Conservation (phyloP, 768 basidiomycete species). For the Phanerochaete sordida region DNA sequence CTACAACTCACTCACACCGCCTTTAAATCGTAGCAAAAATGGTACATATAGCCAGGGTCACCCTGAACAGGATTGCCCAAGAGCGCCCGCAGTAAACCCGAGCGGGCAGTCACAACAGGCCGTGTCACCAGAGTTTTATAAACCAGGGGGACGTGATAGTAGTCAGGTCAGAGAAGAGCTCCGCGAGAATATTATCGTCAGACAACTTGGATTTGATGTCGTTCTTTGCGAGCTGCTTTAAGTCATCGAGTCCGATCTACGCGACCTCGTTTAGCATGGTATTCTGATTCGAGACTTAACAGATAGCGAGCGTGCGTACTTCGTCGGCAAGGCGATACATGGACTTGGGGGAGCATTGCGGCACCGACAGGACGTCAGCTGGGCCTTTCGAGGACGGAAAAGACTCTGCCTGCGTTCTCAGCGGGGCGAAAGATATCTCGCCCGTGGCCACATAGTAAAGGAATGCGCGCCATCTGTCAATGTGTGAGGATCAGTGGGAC, state of each 20-base stretch:
- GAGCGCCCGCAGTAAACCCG: too few relatives aligned
- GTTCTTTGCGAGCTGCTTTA: slow-evolving; percentile 12
- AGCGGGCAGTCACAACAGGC: too few relatives aligned
- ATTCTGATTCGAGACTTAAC: too few relatives aligned
- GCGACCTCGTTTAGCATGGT: too few relatives aligned
- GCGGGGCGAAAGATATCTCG: slow-evolving; percentile 12
- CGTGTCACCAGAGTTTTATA: too few relatives aligned
- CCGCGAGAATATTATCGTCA: slow-evolving; percentile 16
- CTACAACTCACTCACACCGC: too few relatives aligned
- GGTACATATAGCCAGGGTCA: too few relatives aligned
- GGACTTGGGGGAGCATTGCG: slow-evolving; percentile 37
- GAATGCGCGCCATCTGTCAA: slow-evolving; percentile 8
- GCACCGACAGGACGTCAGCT: not conserved
- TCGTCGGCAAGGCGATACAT: slow-evolving; percentile 42
- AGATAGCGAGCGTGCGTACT: slow-evolving; percentile 18
- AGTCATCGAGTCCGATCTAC: not conserved
- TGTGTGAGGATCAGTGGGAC: too few relatives aligned
- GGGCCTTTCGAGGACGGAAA: not conserved
- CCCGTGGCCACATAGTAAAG: slow-evolving; percentile 20
- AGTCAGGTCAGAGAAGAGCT: slow-evolving; percentile 20
- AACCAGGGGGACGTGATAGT: not conserved
- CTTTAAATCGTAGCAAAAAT: too few relatives aligned
- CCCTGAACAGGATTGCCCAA: too few relatives aligned
- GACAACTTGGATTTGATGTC: slow-evolving; percentile 16
- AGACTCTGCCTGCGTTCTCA: not conserved